A percentile compares a stretch with the other conserved stretches of the same genome.
These are phyloP conservation scores for Russula vinacea DNA, from an alignment of 768 basidiomycete genomes.

Conservation along the genomic window DNA sequence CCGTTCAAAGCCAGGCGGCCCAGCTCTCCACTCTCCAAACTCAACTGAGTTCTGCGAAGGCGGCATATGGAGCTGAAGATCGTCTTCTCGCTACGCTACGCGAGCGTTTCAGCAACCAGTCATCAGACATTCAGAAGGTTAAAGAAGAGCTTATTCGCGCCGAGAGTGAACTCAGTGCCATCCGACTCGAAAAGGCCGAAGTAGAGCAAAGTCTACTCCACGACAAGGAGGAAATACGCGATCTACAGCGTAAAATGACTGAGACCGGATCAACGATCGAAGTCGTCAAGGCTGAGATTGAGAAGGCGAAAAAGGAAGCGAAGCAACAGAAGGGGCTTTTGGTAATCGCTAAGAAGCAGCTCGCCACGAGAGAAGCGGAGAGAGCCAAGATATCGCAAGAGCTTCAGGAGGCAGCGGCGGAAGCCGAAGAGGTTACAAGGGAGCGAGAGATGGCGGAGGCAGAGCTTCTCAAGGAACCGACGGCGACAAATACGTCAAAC, in stretches of 20 bases:
- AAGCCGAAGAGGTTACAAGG: conserved; percentile 48
- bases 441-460: conserved; percentile 58
- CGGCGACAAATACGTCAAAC: conserved; percentile 31
- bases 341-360: conserved; percentile 92
- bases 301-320: conserved; percentile 89
- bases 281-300: conserved; percentile 65
- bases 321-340: conserved; percentile 95
- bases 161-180: conserved; percentile 87
- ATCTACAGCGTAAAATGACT: conserved; percentile 78
- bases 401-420: conserved; percentile 59
- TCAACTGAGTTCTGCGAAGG: conserved; percentile 79
- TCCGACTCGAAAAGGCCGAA: conserved; percentile 88
- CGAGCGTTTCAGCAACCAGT: conserved; percentile 65
- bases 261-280: conserved; percentile 75
- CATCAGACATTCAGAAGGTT: conserved; percentile 64
- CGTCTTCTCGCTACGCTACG: conserved; percentile 62
- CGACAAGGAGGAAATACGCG: conserved; percentile 93
- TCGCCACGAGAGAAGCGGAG: conserved; percentile 78
- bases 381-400: conserved; percentile 69
- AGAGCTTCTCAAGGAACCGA: conserved; percentile 42
- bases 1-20: conserved; percentile 61
- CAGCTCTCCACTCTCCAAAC: conserved; percentile 79
- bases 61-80: conserved; percentile 82
- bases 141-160: conserved; percentile 79
- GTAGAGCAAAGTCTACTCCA: conserved; percentile 80